Percentiles rank a stretch among this genome's conserved stretches.
Evolutionary conservation across 2,329 filamentous ascomycete species (phyloP).

Genomic region (Aspergillus arachidicola): DNA sequence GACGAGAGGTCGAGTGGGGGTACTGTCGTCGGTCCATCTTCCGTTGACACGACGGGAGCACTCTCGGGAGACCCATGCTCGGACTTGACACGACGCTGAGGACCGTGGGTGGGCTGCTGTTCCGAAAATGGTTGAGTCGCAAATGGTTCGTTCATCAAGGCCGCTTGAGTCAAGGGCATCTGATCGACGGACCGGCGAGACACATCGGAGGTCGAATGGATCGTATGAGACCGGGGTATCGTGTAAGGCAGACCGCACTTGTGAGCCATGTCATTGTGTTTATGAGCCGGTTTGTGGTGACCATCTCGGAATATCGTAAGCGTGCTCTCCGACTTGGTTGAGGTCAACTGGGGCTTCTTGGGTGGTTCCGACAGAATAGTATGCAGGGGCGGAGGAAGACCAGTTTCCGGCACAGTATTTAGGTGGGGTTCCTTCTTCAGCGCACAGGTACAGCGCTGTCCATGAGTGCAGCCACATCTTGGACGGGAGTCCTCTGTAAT

Average conservation of each 20-base stretch:
- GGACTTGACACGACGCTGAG: constrained; percentile 44
- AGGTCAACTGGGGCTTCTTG: constrained; percentile 58
- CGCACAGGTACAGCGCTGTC: constrained; percentile 63
- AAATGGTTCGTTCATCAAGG: constrained; percentile 35
- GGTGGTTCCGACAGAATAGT: constrained; percentile 47
- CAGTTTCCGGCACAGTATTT: constrained; percentile 53
- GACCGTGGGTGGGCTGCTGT: constrained; percentile 30
- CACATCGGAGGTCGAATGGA: constrained; percentile 49
- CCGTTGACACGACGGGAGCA: constrained; percentile 30
- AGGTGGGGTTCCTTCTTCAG: constrained; percentile 59
- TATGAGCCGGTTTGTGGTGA: constrained; percentile 66
- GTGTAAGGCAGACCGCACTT: constrained; percentile 66
- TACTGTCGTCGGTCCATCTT: constrained; percentile 27
- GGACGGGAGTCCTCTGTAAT: constrained; percentile 39
- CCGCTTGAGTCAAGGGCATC: constrained; percentile 44
- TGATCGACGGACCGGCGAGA: constrained; percentile 57
- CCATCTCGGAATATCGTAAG: constrained; percentile 65
- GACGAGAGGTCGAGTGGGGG: constrained; percentile 36
- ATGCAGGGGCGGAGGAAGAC: constrained; percentile 44
- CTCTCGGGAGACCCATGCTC: constrained; percentile 52
- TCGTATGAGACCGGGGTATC: constrained; percentile 57
- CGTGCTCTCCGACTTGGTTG: constrained; percentile 61
- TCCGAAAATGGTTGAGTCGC: constrained; percentile 30
- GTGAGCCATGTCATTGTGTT: constrained; percentile 66
- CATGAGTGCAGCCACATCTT: constrained; percentile 57